These are phyloP conservation scores for Cladobotryum mycophilum DNA, from an alignment of 2,329 filamentous ascomycete genomes.

Conservation along the genomic window DNA sequence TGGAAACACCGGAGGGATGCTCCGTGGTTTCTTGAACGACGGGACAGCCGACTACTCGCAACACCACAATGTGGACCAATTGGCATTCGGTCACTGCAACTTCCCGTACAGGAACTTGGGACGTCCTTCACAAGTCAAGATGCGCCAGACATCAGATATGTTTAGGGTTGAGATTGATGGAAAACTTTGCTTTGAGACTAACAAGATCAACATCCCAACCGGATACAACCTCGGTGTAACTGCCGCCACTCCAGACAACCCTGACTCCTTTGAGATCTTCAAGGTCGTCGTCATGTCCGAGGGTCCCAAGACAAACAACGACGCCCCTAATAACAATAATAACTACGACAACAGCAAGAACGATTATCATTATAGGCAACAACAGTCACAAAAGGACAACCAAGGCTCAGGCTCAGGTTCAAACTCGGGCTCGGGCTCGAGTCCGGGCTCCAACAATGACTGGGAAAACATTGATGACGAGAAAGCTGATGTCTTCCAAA, in stretches of 20 bases:
- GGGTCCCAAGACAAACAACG: constrained; percentile 21
- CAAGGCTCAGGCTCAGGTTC: constrained; percentile 36
- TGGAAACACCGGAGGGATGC: constrained; percentile 67
- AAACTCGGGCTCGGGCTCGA: constrained; percentile 31
- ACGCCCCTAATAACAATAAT: constrained; percentile 7
- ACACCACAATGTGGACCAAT: constrained; percentile 69
- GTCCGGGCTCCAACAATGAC: constrained; percentile 13
- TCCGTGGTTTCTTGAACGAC: constrained; percentile 92
- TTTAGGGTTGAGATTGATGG: constrained; percentile 81
- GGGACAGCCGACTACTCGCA: constrained; percentile 72
- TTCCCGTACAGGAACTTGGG: constrained; percentile 90
- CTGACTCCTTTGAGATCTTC: constrained; percentile 91
- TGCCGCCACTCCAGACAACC: constrained; percentile 81
- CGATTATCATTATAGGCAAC: neutral
- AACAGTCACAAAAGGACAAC: constrained; percentile 18
- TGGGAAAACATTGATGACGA: constrained; percentile 41
- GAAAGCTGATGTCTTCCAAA: constrained; percentile 40
- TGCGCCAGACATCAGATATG: constrained; percentile 56
- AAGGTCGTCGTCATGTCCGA: constrained; percentile 71
- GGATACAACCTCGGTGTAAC: constrained; percentile 84
- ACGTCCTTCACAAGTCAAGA: constrained; percentile 69
- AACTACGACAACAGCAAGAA: constrained; percentile 3
- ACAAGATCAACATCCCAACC: constrained; percentile 68
- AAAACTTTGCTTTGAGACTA: constrained; percentile 73
- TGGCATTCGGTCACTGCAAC: constrained; percentile 90